These are phyloP conservation scores for Paradendryphiella salina DNA, from an alignment of 2,329 filamentous ascomycete genomes.

Conservation along the genomic window DNA sequence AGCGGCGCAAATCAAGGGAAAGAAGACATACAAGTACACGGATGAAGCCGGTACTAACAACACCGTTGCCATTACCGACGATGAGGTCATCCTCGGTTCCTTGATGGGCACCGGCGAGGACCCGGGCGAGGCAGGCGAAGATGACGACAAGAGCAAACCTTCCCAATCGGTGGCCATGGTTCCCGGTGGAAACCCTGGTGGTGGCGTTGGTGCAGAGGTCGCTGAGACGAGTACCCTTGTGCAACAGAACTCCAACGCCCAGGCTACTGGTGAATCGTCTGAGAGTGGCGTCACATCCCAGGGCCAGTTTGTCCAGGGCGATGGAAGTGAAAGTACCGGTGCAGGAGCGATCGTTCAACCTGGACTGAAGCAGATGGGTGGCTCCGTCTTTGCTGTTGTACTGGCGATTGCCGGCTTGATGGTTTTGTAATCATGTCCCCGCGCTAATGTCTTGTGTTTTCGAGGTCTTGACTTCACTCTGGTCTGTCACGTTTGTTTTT, in stretches of 20 bases:
- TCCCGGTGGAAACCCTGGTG: slow-evolving; percentile 59
- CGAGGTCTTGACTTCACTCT: no score
- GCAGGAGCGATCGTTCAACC: slow-evolving; percentile 30
- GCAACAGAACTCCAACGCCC: no score
- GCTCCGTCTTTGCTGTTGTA: slow-evolving; percentile 40
- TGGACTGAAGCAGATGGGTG: slow-evolving; percentile 34
- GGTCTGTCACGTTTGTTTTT: no score
- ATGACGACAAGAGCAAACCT: slow-evolving; percentile 33
- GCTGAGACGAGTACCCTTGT: slow-evolving; percentile 16
- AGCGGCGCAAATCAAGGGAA: slow-evolving; percentile 63
- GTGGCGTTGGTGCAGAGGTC: slow-evolving; percentile 52
- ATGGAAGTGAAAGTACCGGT: slow-evolving; percentile 13
- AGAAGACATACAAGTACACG: slow-evolving; percentile 75
- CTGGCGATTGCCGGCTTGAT: slow-evolving; percentile 39
- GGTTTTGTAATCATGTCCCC: slow-evolving; percentile 25
- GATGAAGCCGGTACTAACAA: slow-evolving; percentile 68
- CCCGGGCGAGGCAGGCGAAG: slow-evolving; percentile 53
- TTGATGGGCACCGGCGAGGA: slow-evolving; percentile 80
- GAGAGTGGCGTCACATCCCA: neutral
- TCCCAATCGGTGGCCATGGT: slow-evolving; percentile 52
- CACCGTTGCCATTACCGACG: slow-evolving; percentile 72
- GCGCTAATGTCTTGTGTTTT: no score
- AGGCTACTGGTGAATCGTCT: no score
- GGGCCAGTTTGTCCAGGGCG: slow-evolving; percentile 32
- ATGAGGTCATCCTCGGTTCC: slow-evolving; percentile 74